phyloP scores from a whole-genome alignment of 805 yeast species.

The Wickerhamiella brachini region DNA sequence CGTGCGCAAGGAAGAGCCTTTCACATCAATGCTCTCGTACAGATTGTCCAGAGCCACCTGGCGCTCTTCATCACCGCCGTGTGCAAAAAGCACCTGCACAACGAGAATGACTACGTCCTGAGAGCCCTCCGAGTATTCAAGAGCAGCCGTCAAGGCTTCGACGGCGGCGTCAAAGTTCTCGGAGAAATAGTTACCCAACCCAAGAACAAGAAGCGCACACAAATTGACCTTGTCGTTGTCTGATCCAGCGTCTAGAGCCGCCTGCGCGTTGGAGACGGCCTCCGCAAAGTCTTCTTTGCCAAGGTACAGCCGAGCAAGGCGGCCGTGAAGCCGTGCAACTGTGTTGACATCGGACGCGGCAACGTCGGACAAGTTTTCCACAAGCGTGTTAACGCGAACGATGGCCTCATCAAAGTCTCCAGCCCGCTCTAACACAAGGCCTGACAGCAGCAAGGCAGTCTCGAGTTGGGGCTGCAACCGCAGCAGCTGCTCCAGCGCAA shows the following conservation, averaged over 20 bases:
- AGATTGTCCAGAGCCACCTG: conserved; percentile 78
- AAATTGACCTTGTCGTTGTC: conserved; percentile 17
- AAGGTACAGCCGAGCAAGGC: conserved; percentile 50
- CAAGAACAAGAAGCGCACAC: conserved; percentile 58
- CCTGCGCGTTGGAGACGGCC: conserved; percentile 50
- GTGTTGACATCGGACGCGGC: background rate
- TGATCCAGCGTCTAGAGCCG: conserved; percentile 36
- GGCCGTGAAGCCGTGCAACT: background rate
- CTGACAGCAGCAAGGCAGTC: conserved; percentile 20
- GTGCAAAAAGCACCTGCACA: conserved; percentile 67
- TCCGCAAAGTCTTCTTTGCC: conserved; percentile 41
- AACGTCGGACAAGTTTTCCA: background rate
- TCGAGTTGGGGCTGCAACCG: conserved; percentile 26
- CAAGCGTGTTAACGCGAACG: conserved; percentile 7
- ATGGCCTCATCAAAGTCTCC: conserved; percentile 46
- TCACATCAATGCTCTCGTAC: conserved; percentile 44
- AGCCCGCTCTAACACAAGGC: conserved; percentile 45
- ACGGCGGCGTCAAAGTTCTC: conserved; percentile 53
- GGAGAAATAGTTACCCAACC: conserved; percentile 52
- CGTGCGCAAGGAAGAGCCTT: conserved; percentile 54
- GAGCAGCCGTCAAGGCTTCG: conserved; percentile 50
- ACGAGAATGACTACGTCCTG: conserved; percentile 57
- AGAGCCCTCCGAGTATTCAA: conserved; percentile 42
- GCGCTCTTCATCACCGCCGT: conserved; percentile 60
- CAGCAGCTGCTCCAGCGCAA: conserved; percentile 40